Evolutionary conservation across 176 grass and related monocot genomes (phyloP), one percentile per base, ranked within the genome.

Genomic region (Themeda triandra): DNA sequence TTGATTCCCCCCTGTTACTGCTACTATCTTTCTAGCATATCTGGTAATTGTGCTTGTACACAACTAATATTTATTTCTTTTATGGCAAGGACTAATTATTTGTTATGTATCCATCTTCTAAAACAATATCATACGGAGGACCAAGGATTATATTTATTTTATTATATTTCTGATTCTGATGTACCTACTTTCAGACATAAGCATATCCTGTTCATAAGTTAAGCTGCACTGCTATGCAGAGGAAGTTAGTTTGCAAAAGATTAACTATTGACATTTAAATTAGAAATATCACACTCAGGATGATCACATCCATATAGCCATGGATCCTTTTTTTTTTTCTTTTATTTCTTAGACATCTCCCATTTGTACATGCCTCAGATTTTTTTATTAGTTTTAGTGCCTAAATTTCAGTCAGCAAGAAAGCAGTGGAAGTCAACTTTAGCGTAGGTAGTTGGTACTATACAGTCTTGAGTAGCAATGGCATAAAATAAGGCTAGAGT

Each of bases 251-350:
- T 75, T 32, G 80, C 45, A 67, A 31, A 86, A 80, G 18, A 54
- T 66, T 56, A 25, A 33, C 40, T 24, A 69, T 60, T 68, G 24
- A 80, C 14, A 69, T 64, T 80, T 82, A 42, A 59, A 13, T 46
- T 10, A 13, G 24, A 45, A 67, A 82, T 82, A 30, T 75, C 60
- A 46, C 64, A 69, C 11, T 79, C 71, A 62, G 28, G 82, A 83
- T 51, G 73, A 70, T 62, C 4, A 14, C 7, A 69, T 14, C 51
- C 48, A 60, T 25, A 75, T 51, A 39, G 40, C 42, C 81, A 54
- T 56, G 46, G 6, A 5, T 77, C 32, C 30, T 3, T 73, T 13
- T 7, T 27, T 7, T 8, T 14, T 42, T 19, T 29, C 30, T 23
- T 23, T 33, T 1, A n/a, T 33, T 13, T 1, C 19, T 49, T 80